phyloP scores from a whole-genome alignment of 768 basidiomycete species.

The Xerocomellus intermedius region DNA sequence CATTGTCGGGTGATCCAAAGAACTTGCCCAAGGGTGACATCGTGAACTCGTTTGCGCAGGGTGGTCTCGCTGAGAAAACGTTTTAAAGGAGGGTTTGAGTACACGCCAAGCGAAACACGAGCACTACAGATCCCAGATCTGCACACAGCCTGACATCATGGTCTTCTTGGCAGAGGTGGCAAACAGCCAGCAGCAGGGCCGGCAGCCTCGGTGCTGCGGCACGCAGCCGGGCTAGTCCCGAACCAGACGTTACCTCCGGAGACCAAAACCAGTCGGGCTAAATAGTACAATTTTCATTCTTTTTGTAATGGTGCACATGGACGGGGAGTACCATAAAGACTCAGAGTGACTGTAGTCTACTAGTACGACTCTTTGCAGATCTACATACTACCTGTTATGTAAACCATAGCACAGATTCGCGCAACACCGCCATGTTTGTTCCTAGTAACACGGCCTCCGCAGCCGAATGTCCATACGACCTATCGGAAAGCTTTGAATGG shows the following conservation, averaged over 20 bases:
- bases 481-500: constrained; percentile 45
- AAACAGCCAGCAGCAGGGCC: too few relatives aligned
- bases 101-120: background rate
- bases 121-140: background rate
- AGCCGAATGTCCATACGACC: constrained; percentile 6
- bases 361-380: too few relatives aligned
- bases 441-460: constrained; percentile 18
- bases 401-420: background rate
- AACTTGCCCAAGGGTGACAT: constrained; percentile 18
- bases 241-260: too few relatives aligned
- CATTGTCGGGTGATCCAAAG: constrained; percentile 2
- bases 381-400: too few relatives aligned
- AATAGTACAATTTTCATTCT: too few relatives aligned
- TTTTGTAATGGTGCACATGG: too few relatives aligned
- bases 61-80: background rate
- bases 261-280: too few relatives aligned
- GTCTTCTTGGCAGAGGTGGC: too few relatives aligned
- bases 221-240: background rate
- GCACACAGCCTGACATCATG: background rate
- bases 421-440: background rate
- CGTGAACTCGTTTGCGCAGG: background rate
- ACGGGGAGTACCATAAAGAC: too few relatives aligned
- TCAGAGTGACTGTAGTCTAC: too few relatives aligned
- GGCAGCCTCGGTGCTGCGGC: too few relatives aligned
- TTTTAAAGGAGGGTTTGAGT: background rate